phyloP scores from a whole-genome alignment of 805 yeast genomes.

The Zygosaccharomyces bailii region DNA sequence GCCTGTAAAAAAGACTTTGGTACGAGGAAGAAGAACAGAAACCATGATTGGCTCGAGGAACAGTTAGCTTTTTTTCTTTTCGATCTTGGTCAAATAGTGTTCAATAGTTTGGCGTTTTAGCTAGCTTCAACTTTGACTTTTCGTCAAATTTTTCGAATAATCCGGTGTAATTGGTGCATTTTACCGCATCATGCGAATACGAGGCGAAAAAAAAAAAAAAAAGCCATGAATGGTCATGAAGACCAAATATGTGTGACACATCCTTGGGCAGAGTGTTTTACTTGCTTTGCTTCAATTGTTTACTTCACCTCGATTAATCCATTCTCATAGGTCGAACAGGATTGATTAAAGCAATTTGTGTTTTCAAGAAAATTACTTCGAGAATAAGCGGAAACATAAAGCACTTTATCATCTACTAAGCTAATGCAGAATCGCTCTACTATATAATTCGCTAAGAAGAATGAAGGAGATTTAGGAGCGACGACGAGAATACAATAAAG shows the following conservation, averaged over 20 bases:
- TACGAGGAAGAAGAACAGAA: conserved; percentile 2
- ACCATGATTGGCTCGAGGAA: neutral
- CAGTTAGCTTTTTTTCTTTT: neutral
- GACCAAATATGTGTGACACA: neutral
- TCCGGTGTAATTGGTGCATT: neutral
- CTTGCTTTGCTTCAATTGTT: neutral
- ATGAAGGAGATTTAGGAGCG: no score
- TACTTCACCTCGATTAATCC: no score
- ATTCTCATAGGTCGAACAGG: no score
- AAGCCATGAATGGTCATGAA: neutral
- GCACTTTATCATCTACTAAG: no score
- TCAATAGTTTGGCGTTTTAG: neutral
- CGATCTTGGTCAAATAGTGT: neutral
- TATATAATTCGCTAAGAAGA: no score
- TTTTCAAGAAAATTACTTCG: no score
- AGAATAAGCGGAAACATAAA: no score
- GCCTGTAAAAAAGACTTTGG: conserved; percentile 3
- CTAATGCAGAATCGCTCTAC: no score
- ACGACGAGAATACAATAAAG: no score
- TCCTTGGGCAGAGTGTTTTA: neutral
- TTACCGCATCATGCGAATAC: neutral
- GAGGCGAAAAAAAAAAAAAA: neutral
- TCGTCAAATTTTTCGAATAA: neutral
- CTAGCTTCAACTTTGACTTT: neutral
- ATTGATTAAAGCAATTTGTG: no score